phyloP scores from a whole-genome alignment of 805 yeast genomes.

The Suhomyces canberraensis region DNA sequence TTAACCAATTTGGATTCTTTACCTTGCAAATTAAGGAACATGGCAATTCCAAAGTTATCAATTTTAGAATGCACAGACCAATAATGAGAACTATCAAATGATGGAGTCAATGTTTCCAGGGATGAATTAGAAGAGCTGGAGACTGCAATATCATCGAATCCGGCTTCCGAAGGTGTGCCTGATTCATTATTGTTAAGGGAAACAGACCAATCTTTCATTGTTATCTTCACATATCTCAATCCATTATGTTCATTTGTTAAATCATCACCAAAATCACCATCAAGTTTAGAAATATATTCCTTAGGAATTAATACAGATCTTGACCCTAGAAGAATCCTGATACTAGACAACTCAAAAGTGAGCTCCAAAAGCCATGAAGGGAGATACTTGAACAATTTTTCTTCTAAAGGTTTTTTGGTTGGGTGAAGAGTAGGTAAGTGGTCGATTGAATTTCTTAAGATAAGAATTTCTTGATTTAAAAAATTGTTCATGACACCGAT shows the following conservation, averaged over 20 bases:
- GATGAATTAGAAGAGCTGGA: constrained; percentile 20
- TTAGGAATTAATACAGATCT: constrained; percentile 36
- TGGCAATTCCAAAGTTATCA: constrained; percentile 14
- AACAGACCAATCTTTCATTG: constrained; percentile 11
- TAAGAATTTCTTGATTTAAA: constrained; percentile 21
- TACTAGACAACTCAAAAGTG: constrained; percentile 13
- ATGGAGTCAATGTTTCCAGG: constrained; percentile 26
- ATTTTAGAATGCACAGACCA: constrained; percentile 22
- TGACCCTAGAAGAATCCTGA: constrained; percentile 31
- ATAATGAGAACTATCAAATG: constrained; percentile 7
- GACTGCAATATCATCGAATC: constrained; percentile 1
- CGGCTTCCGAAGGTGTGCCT: background rate
- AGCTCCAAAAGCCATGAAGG: constrained; percentile 35
- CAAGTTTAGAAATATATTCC: constrained; percentile 13
- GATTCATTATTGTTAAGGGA: constrained; percentile 6
- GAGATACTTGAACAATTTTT: constrained; percentile 19
- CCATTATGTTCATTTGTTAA: constrained; percentile 16
- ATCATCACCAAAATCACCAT: constrained; percentile 15
- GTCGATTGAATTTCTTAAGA: background rate
- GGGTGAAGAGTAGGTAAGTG: background rate
- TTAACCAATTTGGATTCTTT: constrained; percentile 8
- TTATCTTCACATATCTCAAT: constrained; percentile 16
- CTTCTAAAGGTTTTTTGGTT: constrained; percentile 3
- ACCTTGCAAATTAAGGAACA: constrained; percentile 12
- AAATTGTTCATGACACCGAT: constrained; percentile 27